Evolutionary conservation across 208 protist genomes (phyloP), one percentile per base, ranked within the genome.

Genomic region (Crithidia bombi): DNA sequence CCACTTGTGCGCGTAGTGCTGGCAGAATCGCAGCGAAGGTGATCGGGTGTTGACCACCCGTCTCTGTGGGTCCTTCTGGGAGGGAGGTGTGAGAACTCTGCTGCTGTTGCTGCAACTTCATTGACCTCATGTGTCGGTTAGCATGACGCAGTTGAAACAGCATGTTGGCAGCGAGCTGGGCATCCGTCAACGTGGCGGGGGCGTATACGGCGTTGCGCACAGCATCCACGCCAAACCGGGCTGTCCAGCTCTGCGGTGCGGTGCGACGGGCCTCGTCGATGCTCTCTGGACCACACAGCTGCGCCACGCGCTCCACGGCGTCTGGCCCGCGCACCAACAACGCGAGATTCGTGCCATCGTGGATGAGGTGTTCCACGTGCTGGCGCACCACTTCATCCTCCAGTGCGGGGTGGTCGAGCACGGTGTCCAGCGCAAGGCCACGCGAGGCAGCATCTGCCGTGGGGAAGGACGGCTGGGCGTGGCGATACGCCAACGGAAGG

Each of bases 141-240:
- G 28, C 15, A 2, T 25, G n/a, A 21, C n/a, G n/a, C n/a, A 55
- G 3, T 30, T 21, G 6, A 51, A 95, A 95, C 14, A 90, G 76
- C 36, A 62, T 56, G 12, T 65, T 54, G 41, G 89, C 78, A 39
- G 75, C 86, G 7, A 72, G 46, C 38, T 65, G 64, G 2, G 85
- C 90, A 50, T 92, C 87, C n/a, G 75, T 56, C 21, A 79, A 39
- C 28, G 62, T 92, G 12, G 69, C 51, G 3, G 86, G 71, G 14
- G 87, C 85, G 74, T 90, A 81, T 23, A 95, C 82, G 25, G 78
- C 87, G 58, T 92, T 95, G 44, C 63, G 78, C 12, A 89, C 62
- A 15, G 85, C 50, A 68, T 90, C 83, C 3, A 19, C 44, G 15
- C 90, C 90, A 59, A 86, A 81, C 15, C 72, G 78, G 2, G 90